Evolutionary conservation across 495 filamentous ascomycete species (phyloP).

Genomic region (Neurospora sp.): DNA sequence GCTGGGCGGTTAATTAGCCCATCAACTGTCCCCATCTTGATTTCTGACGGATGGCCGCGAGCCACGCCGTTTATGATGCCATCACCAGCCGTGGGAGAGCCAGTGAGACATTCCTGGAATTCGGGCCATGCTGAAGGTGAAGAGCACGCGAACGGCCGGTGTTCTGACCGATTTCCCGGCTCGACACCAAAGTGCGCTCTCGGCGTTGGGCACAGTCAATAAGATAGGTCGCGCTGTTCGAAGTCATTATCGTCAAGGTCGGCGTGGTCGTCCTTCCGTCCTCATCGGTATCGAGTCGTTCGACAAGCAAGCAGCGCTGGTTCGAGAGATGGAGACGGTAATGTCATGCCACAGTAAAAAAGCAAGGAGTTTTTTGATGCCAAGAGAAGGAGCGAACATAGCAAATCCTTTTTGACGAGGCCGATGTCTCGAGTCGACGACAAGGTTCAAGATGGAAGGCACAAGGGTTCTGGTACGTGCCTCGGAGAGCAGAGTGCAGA

Average conservation of each 20-base stretch:
- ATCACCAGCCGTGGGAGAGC: neutral
- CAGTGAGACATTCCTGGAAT: neutral
- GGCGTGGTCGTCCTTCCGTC: neutral
- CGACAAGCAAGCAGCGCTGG: neutral
- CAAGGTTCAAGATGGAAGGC: neutral
- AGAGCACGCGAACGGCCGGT: neutral
- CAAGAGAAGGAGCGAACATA: neutral
- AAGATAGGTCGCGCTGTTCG: neutral
- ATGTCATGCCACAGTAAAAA: neutral
- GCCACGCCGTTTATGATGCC: neutral
- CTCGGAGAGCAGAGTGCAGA: neutral
- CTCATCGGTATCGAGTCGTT: neutral
- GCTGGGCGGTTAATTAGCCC: slow-evolving; percentile 25
- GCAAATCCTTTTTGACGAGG: neutral
- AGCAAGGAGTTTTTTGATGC: neutral
- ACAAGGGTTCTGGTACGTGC: neutral
- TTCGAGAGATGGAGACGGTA: neutral
- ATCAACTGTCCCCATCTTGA: neutral
- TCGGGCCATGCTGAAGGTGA: neutral
- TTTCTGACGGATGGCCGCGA: neutral
- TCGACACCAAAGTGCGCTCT: neutral
- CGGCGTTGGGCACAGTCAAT: neutral
- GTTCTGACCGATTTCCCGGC: neutral
- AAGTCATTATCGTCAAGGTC: neutral
- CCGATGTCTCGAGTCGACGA: neutral